phyloP scores from a whole-genome alignment of 2,329 filamentous ascomycete species.

The Diplodia corticola region DNA sequence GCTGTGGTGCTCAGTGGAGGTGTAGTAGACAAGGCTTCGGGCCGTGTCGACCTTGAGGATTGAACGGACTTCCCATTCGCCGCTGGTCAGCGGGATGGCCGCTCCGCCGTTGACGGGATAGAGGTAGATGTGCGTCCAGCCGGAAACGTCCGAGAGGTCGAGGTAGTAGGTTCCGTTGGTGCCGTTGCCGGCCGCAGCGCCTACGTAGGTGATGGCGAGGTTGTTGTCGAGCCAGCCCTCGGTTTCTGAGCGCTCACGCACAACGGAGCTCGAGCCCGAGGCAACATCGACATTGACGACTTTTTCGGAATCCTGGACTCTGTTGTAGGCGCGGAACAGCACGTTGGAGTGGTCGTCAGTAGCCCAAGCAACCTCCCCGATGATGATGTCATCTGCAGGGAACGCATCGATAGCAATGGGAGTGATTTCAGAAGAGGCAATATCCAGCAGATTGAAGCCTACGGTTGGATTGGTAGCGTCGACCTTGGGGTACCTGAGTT shows the following conservation, averaged over 20 bases:
- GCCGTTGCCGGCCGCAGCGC: slow-evolving; percentile 43
- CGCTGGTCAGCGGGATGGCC: slow-evolving; percentile 60
- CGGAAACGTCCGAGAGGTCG: slow-evolving; percentile 65
- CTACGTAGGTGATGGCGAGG: slow-evolving; percentile 58
- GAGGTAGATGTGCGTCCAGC: slow-evolving; percentile 67
- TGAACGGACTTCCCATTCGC: slow-evolving; percentile 64
- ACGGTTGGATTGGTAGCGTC: slow-evolving; percentile 68
- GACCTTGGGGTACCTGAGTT: slow-evolving; percentile 61
- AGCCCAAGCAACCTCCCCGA: slow-evolving; percentile 69
- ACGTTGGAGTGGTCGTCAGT: slow-evolving; percentile 62
- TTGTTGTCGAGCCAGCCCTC: slow-evolving; percentile 65
- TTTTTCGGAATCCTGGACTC: slow-evolving; percentile 66
- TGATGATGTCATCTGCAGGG: slow-evolving; percentile 60
- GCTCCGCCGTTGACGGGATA: slow-evolving; percentile 59
- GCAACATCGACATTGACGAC: slow-evolving; percentile 60
- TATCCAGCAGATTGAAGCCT: slow-evolving; percentile 58
- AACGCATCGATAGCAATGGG: slow-evolving; percentile 59
- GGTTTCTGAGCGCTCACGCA: slow-evolving; percentile 59
- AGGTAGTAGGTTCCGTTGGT: slow-evolving; percentile 57
- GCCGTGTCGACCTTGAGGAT: slow-evolving; percentile 61
- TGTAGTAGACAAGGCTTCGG: slow-evolving; percentile 62
- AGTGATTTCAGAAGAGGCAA: slow-evolving; percentile 49
- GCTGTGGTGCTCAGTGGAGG: slow-evolving; percentile 64
- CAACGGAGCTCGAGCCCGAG: slow-evolving; percentile 47
- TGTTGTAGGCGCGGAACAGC: slow-evolving; percentile 66